Base-by-base conservation (phyloP, 1,284 basidiomycete species). In the Caloboletus inedulis region DNA sequence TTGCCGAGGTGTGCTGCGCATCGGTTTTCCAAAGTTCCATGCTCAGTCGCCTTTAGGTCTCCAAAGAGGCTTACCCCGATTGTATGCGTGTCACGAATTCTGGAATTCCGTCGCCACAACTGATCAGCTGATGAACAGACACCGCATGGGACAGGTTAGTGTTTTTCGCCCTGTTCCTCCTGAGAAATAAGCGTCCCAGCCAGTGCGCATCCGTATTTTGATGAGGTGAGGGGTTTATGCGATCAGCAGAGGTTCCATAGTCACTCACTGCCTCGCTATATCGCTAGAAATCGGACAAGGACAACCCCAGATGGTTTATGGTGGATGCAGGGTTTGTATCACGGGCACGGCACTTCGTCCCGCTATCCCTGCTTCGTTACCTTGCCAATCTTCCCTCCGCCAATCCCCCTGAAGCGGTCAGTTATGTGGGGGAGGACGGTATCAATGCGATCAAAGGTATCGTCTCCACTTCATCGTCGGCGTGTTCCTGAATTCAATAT, bases 241-340 rank as follows among this genome's bases (percentile, higher is more conserved):
- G 19, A 43, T 33, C 31, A 25, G 13, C 36, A 25, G 33, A 47
- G 18, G 9, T 34, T 44, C 40, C 47, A 30, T 51, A 50, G 45
- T 53, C 47, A 23, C 54, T 48, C 40, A 49, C 23, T 39, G 49
- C 37, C 27, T 47, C 36, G 9, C 30, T 12, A 40, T 29, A 29
- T 40, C 13, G 29, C 36, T 59, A 90, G 79, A 96, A 95, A 81
- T 84, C 92, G 0, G 77, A 89, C 49, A 62, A 82, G 61, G 77
- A 80, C 1, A 74, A 81, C 9, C 95, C 95, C 1, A 91, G 82
- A 61, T 98, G 96, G 96, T 96, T 79, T 75, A 96, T 98, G 91
- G 87, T 94, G 46, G 87, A 93, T 62, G 78, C 93, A 33, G 79
- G 77, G 29, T 94, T 95, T 68, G 65, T 72, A n/a, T 71, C 78